Conservation (phyloP, 306 rosid genomes). For the Gastrolobium bilobum region DNA sequence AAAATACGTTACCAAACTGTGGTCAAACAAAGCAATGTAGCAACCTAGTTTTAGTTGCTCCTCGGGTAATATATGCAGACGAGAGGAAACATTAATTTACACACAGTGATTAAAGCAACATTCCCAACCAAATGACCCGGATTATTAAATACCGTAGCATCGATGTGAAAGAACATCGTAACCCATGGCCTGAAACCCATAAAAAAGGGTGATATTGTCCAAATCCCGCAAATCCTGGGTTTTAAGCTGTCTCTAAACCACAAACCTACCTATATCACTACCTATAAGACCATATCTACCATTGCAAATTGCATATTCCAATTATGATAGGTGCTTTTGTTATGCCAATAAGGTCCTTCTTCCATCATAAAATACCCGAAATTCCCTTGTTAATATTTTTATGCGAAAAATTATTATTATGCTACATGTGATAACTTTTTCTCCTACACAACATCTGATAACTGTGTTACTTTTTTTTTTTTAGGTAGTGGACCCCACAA, state of each 20-base stretch:
- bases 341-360: not conserved
- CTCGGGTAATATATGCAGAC: too few species aligned
- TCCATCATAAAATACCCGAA: not conserved
- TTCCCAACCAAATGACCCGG: not conserved
- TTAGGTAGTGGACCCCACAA: too few species aligned
- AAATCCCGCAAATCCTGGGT: slow-evolving; percentile 43
- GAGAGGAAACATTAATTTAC: not conserved
- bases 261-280: slow-evolving; percentile 5
- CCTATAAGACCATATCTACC: too few species aligned
- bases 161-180: slow-evolving; percentile 28
- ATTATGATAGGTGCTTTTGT: not conserved
- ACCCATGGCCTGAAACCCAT: not conserved
- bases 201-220: slow-evolving; percentile 31
- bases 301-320: too few species aligned
- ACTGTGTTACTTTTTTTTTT: too few species aligned
- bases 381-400: not conserved
- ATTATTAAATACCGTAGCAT: slow-evolving; percentile 25
- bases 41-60: too few species aligned
- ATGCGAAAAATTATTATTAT: too few species aligned
- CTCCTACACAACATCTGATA: too few species aligned
- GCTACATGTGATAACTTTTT: too few species aligned
- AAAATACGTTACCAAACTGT: too few species aligned
- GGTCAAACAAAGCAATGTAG: too few species aligned
- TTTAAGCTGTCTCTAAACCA: slow-evolving; percentile 31
- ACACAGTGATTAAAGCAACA: not conserved